Evolutionary conservation across 2,329 filamentous ascomycete species (phyloP).

Genomic region (Fusarium sp.): DNA sequence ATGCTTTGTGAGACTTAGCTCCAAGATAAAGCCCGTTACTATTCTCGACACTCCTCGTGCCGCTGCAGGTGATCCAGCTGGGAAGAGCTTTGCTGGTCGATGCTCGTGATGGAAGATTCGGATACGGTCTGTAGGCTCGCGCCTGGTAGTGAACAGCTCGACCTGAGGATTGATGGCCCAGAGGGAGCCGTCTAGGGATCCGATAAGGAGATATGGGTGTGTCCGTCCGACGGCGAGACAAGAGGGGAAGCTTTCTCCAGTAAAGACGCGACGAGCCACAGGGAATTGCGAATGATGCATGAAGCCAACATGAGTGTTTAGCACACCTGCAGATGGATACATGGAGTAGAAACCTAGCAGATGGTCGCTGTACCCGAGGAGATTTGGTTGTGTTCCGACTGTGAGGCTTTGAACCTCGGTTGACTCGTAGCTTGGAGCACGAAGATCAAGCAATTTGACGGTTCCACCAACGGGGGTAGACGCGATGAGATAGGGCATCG

Average conservation of each 20-base stretch:
- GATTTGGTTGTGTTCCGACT: conserved; percentile 63
- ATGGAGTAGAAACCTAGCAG: conserved; percentile 65
- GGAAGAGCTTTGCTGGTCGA: conserved; percentile 50
- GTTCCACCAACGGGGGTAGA: conserved; percentile 66
- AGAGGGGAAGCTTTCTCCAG: conserved; percentile 61
- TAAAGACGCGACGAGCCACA: conserved; percentile 63
- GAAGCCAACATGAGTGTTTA: conserved; percentile 64
- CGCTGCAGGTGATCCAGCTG: conserved; percentile 43
- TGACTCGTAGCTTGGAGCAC: conserved; percentile 62
- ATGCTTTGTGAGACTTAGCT: conserved; percentile 61
- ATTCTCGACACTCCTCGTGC: conserved; percentile 63
- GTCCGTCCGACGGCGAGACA: conserved; percentile 61
- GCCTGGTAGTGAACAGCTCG: conserved; percentile 51
- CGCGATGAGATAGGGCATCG: conserved; percentile 65
- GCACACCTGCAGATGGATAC: conserved; percentile 63
- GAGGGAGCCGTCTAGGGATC: conserved; percentile 65
- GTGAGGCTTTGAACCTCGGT: conserved; percentile 64
- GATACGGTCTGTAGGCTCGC: conserved; percentile 51
- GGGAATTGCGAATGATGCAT: conserved; percentile 64
- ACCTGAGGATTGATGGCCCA: conserved; percentile 58
- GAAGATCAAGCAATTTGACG: conserved; percentile 64
- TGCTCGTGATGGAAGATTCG: conserved; percentile 66
- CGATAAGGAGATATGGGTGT: conserved; percentile 65
- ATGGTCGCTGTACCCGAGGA: conserved; percentile 66
- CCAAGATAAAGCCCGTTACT: conserved; percentile 62